Conservation (phyloP, 306 rosid genomes). For the Gastrolobium bilobum region DNA sequence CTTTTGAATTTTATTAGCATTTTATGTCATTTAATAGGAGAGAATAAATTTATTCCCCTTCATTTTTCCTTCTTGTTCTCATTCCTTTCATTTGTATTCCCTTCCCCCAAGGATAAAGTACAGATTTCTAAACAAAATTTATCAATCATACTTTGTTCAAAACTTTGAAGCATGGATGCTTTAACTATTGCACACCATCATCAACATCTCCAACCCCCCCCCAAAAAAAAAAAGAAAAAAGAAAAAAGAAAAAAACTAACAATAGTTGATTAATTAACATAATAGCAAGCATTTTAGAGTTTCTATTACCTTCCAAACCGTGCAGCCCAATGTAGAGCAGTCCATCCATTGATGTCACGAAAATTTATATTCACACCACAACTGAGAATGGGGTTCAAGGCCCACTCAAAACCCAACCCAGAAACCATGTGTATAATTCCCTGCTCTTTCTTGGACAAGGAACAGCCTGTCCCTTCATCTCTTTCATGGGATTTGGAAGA, state of each 20-base stretch:
- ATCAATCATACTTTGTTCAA: slow-evolving; percentile 28
- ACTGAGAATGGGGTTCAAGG: slow-evolving; percentile 80
- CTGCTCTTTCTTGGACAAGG: slow-evolving; percentile 92
- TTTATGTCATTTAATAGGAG: neutral
- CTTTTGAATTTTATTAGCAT: neutral
- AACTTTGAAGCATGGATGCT: slow-evolving; percentile 35
- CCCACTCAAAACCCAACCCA: slow-evolving; percentile 96
- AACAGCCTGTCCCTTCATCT: slow-evolving; percentile 63
- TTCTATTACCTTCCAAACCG: slow-evolving; percentile 86
- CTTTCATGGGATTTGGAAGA: slow-evolving; percentile 60
- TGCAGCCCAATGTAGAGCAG: slow-evolving; percentile 98
- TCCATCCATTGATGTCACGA: slow-evolving; percentile 95
- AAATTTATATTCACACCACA: slow-evolving; percentile 84
- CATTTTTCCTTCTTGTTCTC: slow-evolving; percentile 13
- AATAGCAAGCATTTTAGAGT: neutral
- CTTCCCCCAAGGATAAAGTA: slow-evolving; percentile 14
- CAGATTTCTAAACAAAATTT: slow-evolving; percentile 24
- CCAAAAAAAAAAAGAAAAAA: too few relatives aligned
- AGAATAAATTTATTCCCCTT: neutral
- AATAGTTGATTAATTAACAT: neutral
- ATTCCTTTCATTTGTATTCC: neutral
- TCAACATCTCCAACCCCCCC: slow-evolving; percentile 7
- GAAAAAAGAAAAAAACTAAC: neutral
- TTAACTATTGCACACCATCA: slow-evolving; percentile 31
- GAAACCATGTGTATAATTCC: slow-evolving; percentile 91